Evolutionary conservation across 1,139 yeast species (phyloP).

Genomic region (Protomyces gravidus): DNA sequence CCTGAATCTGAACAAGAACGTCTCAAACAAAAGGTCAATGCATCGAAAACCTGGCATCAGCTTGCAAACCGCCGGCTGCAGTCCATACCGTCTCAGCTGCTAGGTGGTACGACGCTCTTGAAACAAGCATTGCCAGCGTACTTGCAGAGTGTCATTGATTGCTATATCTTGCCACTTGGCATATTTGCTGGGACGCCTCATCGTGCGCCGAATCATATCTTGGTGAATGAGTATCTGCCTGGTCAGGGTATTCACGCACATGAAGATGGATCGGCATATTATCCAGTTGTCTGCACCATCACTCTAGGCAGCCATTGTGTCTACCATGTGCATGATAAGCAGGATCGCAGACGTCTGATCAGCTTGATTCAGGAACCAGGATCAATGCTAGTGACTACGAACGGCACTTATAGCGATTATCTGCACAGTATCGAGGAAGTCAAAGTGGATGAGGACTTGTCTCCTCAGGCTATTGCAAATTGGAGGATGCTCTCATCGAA

Average conservation of each 20-base stretch:
- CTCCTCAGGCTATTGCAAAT: conserved; percentile 20
- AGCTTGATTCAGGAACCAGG: conserved; percentile 33
- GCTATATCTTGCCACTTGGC: conserved; percentile 29
- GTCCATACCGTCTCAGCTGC: conserved; percentile 32
- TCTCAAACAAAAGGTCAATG: conserved; percentile 28
- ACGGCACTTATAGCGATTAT: conserved; percentile 14
- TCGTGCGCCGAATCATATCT: conserved; percentile 31
- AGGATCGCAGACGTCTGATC: not conserved
- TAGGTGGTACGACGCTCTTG: conserved; percentile 31
- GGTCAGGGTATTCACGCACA: conserved; percentile 35
- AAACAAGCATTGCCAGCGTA: conserved; percentile 30
- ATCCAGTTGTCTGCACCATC: conserved; percentile 34
- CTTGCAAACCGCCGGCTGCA: conserved; percentile 33
- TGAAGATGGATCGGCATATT: conserved; percentile 34
- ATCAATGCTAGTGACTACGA: conserved; percentile 28
- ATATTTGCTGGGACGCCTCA: conserved; percentile 32
- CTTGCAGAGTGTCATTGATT: conserved; percentile 29
- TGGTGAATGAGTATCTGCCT: conserved; percentile 33
- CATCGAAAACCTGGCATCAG: conserved; percentile 28
- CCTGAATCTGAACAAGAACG: conserved; percentile 28
- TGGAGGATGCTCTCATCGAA: conserved; percentile 20
- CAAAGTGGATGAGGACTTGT: conserved; percentile 12
- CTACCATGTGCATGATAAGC: conserved; percentile 29
- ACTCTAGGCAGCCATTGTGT: conserved; percentile 31
- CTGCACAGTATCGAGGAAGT: conserved; percentile 30